Evolutionary conservation across 345 rosid genomes (phyloP), one percentile per base, ranked within the genome.

Genomic region (Firmiana major): DNA sequence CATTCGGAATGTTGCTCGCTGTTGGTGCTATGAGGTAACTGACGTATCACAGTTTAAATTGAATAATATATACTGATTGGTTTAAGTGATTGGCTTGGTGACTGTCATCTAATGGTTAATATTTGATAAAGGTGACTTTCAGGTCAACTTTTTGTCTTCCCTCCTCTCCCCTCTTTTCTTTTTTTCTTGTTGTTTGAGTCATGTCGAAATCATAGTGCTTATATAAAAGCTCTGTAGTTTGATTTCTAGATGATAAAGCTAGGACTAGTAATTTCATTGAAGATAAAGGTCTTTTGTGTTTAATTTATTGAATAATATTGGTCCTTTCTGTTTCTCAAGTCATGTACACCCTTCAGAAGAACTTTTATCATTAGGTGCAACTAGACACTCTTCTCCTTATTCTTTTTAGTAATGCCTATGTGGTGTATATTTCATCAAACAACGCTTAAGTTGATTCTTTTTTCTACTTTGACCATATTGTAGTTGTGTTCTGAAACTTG

Each of bases 21-120:
- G 93, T 84, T 88, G 92, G 92, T 88, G 92, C 84, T 90, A 89
- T 73, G 91, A 91, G 92, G 89, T 85, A 85, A 28, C 26, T 78
- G 24, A 42, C 40, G 40, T 60, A 22, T 59, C 22, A 66, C n/a
- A 22, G 11, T 76, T 65, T 28, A 3, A n/a, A 75, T 46, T 46
- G 64, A 48, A 12, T 62, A 59, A 42, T 10, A 22, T 43, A 48
- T 70, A 24, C 59, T 19, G 45, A 53, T 28, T 5, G 46, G 16
- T 65, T 38, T 38, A 34, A 64, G 24, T 38, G 69, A n/a, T 19
- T 51, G 24, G 60, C 26, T 57, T 49, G 58, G 15, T 16, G 6
- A 26, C 51, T 68, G 12, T 68, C 34, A 46, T 46, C 38, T 45
- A 68, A 68, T 31, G 34, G 34, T 31, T 45, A 43, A 43, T 45